phyloP scores from a whole-genome alignment of 345 rosid genomes.

The Gossypium longicalyx region DNA sequence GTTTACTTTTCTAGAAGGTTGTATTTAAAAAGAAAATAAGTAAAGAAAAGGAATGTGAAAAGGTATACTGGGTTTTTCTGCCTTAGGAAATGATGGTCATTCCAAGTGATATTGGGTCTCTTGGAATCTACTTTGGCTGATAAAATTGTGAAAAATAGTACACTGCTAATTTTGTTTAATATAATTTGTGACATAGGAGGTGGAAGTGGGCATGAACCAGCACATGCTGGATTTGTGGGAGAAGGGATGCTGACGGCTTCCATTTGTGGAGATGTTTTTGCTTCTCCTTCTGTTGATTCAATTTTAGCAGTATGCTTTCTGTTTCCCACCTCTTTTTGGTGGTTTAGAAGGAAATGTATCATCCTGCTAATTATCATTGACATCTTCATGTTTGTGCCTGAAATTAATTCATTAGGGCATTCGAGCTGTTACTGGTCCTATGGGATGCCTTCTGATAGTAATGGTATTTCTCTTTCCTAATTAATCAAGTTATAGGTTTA shows the following conservation, averaged over 20 bases:
- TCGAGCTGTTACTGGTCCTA: slow-evolving; percentile 93
- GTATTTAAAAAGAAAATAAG: not conserved
- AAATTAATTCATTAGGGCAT: slow-evolving; percentile 57
- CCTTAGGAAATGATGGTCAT: not conserved
- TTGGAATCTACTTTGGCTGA: not conserved
- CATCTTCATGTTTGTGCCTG: slow-evolving; percentile 8
- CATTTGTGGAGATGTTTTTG: slow-evolving; percentile 90
- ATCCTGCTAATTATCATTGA: not conserved
- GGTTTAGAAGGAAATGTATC: not conserved
- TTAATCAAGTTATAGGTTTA: slow-evolving; percentile 7
- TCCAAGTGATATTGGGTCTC: not conserved
- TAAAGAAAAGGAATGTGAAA: not conserved
- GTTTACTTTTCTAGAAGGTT: not conserved
- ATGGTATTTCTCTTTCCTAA: slow-evolving; percentile 46
- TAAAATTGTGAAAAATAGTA: not conserved
- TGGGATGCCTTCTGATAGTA: slow-evolving; percentile 92
- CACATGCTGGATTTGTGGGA: slow-evolving; percentile 97
- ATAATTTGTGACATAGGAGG: slow-evolving; percentile 51
- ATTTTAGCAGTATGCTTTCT: slow-evolving; percentile 72
- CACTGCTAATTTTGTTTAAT: not conserved
- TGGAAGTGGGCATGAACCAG: slow-evolving; percentile 99
- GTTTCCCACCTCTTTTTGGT: not conserved
- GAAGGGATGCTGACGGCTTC: slow-evolving; percentile 99
- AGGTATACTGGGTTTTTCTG: not conserved
- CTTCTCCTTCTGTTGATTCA: slow-evolving; percentile 92